Evolutionary conservation across 1,284 basidiomycete genomes (phyloP).

Genomic region (Spongispora temasekensis): DNA sequence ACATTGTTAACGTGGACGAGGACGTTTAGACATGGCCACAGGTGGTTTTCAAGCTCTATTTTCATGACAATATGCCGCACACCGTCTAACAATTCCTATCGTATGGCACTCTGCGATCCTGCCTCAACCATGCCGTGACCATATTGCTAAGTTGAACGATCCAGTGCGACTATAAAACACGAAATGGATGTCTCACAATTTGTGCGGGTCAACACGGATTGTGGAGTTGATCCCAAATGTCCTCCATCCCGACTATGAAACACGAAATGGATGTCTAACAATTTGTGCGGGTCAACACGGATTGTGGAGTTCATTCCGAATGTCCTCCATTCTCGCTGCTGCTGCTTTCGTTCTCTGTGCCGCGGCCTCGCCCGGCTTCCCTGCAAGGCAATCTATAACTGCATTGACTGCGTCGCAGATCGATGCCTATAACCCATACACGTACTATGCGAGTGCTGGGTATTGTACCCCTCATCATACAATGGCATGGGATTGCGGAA

Average conservation of each 20-base stretch:
- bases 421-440: slow-evolving; percentile 52
- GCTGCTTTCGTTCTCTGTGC: slow-evolving; percentile 15
- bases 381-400: slow-evolving; percentile 40
- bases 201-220: background rate
- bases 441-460: slow-evolving; percentile 56
- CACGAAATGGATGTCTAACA: background rate
- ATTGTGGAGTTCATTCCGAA: slow-evolving; percentile 7
- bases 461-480: slow-evolving; percentile 53
- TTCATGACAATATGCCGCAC: background rate
- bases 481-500: slow-evolving; percentile 60
- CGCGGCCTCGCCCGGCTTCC: slow-evolving; percentile 24
- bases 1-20: no score
- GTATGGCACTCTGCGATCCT: slow-evolving; percentile 10
- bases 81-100: slow-evolving; percentile 4
- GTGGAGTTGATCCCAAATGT: slow-evolving; percentile 10
- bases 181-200: background rate
- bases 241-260: background rate
- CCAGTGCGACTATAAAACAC: background rate
- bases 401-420: slow-evolving; percentile 46
- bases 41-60: background rate
- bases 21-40: no score
- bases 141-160: no score
- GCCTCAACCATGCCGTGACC: no score
- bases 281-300: background rate
- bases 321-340: slow-evolving; percentile 18